Conservation (phyloP, 179 eudicot species). For the Corrigiola litoralis region DNA sequence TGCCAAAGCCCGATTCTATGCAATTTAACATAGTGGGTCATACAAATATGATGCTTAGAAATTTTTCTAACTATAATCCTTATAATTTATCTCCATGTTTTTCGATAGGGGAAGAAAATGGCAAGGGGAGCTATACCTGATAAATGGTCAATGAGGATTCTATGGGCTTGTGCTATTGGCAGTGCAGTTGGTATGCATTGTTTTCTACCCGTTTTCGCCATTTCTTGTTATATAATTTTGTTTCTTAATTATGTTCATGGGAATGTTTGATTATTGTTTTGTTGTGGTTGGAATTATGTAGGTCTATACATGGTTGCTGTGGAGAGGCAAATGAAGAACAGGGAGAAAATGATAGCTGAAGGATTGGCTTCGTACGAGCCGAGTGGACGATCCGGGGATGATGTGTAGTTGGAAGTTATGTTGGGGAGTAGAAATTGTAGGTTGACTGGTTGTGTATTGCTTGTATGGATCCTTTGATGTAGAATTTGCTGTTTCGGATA, state of each 20-base stretch:
- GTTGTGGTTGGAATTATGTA: conserved; percentile 8
- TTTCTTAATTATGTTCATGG: background rate
- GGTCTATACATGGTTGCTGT: conserved; percentile 95
- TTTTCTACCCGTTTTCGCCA: background rate
- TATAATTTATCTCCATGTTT: background rate
- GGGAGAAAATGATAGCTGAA: conserved; percentile 66
- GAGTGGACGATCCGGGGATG: conserved; percentile 34
- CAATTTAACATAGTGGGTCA: too few species aligned
- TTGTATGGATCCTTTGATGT: background rate
- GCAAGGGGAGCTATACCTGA: conserved; percentile 72
- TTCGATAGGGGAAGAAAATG: conserved; percentile 41
- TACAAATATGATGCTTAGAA: background rate
- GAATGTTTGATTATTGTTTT: background rate
- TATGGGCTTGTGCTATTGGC: conserved; percentile 85
- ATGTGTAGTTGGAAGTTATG: conserved; percentile 19
- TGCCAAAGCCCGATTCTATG: too few species aligned
- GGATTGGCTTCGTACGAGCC: conserved; percentile 41
- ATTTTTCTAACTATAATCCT: background rate
- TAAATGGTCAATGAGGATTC: conserved; percentile 86
- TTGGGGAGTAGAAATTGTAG: background rate
- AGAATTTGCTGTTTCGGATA: conserved; percentile 1
- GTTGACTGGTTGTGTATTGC: background rate
- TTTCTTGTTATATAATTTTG: background rate
- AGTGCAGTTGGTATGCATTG: conserved; percentile 61
- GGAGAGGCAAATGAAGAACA: conserved; percentile 77